Evolutionary conservation across 2,329 filamentous ascomycete species (phyloP).

Genomic region (Sporothrix schenckii): DNA sequence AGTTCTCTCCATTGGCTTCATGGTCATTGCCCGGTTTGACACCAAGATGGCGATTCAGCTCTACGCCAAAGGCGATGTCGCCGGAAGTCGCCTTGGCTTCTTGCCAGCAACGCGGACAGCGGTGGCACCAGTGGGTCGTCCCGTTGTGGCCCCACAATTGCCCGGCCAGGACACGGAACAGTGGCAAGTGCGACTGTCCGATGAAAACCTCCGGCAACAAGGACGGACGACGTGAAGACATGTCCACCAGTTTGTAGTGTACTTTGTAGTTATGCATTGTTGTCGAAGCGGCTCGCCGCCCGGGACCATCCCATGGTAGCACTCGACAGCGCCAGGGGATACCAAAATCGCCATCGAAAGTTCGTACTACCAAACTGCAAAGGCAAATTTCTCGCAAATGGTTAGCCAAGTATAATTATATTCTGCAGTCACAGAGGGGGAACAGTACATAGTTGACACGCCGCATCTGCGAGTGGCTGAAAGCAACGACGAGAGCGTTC

Average conservation of each 20-base stretch:
- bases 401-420: background rate
- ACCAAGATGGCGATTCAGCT: background rate
- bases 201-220: background rate
- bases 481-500: background rate
- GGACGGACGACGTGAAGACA: background rate
- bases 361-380: too few relatives aligned
- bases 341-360: too few relatives aligned
- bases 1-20: background rate
- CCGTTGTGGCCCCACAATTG: slow-evolving; percentile 7
- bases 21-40: background rate
- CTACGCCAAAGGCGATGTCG: background rate
- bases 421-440: background rate
- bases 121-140: slow-evolving; percentile 3
- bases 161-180: background rate
- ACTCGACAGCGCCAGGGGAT: too few relatives aligned
- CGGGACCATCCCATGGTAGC: background rate
- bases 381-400: background rate
- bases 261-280: too few relatives aligned
- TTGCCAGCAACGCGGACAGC: background rate
- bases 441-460: background rate
- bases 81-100: slow-evolving; percentile 8
- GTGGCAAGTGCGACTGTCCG: background rate
- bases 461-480: background rate
- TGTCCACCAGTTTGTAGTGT: too few relatives aligned
- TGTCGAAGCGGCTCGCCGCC: background rate